Conservation (phyloP, 2,329 filamentous ascomycete genomes). For the Aspergillus carbonarius region DNA sequence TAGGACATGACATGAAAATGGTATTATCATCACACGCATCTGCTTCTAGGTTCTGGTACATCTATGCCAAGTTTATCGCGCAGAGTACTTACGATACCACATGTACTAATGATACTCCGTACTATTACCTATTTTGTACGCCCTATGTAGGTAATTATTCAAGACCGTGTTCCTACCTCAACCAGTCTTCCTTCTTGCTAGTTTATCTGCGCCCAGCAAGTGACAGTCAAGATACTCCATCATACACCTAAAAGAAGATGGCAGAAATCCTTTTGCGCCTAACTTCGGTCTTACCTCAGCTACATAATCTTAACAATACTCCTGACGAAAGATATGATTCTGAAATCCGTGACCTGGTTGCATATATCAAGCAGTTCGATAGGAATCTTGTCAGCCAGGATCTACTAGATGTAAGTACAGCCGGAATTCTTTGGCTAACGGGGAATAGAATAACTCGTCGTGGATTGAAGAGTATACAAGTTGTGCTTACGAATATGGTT, state of each 20-base stretch:
- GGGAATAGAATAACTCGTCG: background rate
- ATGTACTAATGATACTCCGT: too few species aligned
- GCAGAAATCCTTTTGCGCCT: conserved; percentile 36
- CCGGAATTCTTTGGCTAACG: background rate
- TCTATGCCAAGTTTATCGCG: too few species aligned
- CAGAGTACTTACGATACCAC: too few species aligned
- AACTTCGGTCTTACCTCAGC: conserved; percentile 42
- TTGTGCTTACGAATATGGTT: conserved; percentile 4
- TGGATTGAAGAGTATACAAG: background rate
- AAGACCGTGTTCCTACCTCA: background rate
- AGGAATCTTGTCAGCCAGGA: conserved; percentile 34
- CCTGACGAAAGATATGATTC: conserved; percentile 46
- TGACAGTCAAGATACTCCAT: background rate
- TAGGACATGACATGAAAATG: too few species aligned
- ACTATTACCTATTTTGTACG: too few species aligned
- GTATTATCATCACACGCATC: too few species aligned
- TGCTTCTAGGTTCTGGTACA: too few species aligned
- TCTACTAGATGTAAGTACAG: conserved; percentile 34
- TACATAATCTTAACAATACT: conserved; percentile 31
- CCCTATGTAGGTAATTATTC: background rate
- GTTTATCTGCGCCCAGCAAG: background rate
- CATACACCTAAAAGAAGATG: conserved; percentile 13
- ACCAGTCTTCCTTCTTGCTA: background rate
- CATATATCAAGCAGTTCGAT: conserved; percentile 37
- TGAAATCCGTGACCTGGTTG: conserved; percentile 40